phyloP scores from a whole-genome alignment of 495 filamentous ascomycete genomes.

The Penicillium cinerascens region DNA sequence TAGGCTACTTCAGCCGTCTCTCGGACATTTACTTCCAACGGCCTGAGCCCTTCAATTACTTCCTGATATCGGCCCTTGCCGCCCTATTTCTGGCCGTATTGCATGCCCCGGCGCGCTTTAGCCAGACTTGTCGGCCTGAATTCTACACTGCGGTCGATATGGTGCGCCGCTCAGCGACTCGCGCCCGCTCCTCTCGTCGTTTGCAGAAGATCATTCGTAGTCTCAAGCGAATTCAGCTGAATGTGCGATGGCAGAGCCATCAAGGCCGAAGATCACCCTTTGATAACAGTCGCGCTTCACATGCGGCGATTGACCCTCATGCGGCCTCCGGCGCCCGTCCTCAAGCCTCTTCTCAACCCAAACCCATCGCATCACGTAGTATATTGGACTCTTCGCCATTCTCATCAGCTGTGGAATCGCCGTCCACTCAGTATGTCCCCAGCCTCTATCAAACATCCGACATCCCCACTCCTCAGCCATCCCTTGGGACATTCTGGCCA shows the following conservation, averaged over 20 bases:
- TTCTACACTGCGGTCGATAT: slow-evolving; percentile 80
- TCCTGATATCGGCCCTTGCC: slow-evolving; percentile 72
- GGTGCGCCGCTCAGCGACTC: slow-evolving; percentile 57
- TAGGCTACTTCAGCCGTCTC: slow-evolving; percentile 67
- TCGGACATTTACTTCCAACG: slow-evolving; percentile 70
- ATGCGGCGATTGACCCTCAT: not conserved
- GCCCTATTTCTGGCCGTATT: slow-evolving; percentile 76
- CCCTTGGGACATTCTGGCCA: slow-evolving; percentile 21
- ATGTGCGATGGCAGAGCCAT: slow-evolving; percentile 10
- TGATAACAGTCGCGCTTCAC: not conserved
- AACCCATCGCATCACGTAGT: not conserved
- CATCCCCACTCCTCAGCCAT: slow-evolving; percentile 12
- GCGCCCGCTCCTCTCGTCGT: slow-evolving; percentile 34
- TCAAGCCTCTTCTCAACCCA: not conserved
- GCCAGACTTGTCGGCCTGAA: slow-evolving; percentile 62
- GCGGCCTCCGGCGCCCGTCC: not conserved
- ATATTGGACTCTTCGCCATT: slow-evolving; percentile 4
- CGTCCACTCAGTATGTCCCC: not conserved
- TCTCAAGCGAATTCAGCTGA: slow-evolving; percentile 35
- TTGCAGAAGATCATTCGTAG: slow-evolving; percentile 40
- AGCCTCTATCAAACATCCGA: slow-evolving; percentile 7
- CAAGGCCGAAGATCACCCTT: not conserved
- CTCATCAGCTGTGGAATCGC: slow-evolving; percentile 3
- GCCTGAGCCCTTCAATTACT: slow-evolving; percentile 82
- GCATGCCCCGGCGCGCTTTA: slow-evolving; percentile 73